Evolutionary conservation across 371 early-diverging fungal species (phyloP), one percentile per base, ranked within the genome.

Genomic region (Apophysomyces variabilis): DNA sequence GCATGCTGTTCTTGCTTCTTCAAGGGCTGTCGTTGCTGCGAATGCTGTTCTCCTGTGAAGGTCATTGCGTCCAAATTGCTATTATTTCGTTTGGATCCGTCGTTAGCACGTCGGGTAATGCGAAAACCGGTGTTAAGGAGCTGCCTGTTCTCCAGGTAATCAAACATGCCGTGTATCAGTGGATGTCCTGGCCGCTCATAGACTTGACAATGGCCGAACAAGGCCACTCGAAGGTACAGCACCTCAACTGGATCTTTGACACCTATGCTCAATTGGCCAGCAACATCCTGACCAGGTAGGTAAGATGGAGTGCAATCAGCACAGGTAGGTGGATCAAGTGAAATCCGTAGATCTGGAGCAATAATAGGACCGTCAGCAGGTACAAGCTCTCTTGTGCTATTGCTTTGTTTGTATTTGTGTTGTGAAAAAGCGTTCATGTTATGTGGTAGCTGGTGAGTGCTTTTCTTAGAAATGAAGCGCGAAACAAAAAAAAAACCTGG

Each of bases 161-260:
- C 70, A 50, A 70, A 70, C 32, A 70, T 45, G 12, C 66, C 70
- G n/a, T 39, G 26, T 11, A 14, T 45, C 37, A 70, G 45, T 6
- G 70, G 70, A 36, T 66, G 62, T 2, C 54, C 59, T 47, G 63
- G 66, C 0, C 36, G 3, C 9, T 70, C 70, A 58, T 66, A 50
- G 1, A 70, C 57, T 35, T 58, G 66, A 11, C 46, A 66, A 45
- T 59, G 54, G 1, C 70, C 70, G 37, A 46, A 66, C 4, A 70
- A n/a, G 3, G 47, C 43, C 1, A 66, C 63, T 6, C 66, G 63
- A 3, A 66, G 45, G 60, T 66, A 44, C 39, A 59, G 11, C 5
- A 70, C 66, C 11, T 58, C 54, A 26, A 50, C 54, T 21, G 54
- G 54, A 11, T 50, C 54, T 4, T 50, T 26, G 3, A 50, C 21